Evolutionary conservation across 2,329 filamentous ascomycete genomes (phyloP), one percentile per base, ranked within the genome.

Genomic region (Coniochaeta prunicola): DNA sequence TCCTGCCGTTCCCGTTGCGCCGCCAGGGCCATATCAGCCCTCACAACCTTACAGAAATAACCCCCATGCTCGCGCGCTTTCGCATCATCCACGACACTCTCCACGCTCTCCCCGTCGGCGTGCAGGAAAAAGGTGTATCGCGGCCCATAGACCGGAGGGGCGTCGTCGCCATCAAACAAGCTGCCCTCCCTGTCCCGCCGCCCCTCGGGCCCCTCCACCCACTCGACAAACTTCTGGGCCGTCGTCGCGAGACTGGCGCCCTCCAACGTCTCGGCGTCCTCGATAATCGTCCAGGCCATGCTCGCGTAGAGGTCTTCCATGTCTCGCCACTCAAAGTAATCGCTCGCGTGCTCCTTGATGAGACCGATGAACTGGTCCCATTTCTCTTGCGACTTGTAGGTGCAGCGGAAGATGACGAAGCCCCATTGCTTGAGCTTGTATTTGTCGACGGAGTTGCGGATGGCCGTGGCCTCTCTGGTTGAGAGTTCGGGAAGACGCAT

Each of bases 401-500:
- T 53, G 30, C 50, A 53, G 26, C 50, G 50, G 28, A 53, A 53
- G 50, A 53, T 53, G 50, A 53, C 50, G 50, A 53, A 53, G 50
- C 50, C 50, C 50, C 50, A 53, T 53, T 53, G 50, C 50, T 53
- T 53, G 50, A 53, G 50, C 26, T 33, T 53, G 30, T 53, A 31
- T 30, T 53, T 53, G 6, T 53, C 50, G 50, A 53, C 19, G 26
- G 50, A 53, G 21, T 30, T 28, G 50, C 26, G 26, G 50, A 53
- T 53, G 26, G 50, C 50, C 13, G 30, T 53, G 50, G 50, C 50
- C 26, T 33, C 50, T 31, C 9, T 45, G 40, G 40, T 45, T 26
- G 40, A 26, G 40, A 45, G 40, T 45, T 45, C 40, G 40, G 12
- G 12, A 26, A 45, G 40, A 45, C 40, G 40, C 40, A 45, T 45